Conservation (phyloP, 495 filamentous ascomycete genomes). For the Penicillium argentinense region DNA sequence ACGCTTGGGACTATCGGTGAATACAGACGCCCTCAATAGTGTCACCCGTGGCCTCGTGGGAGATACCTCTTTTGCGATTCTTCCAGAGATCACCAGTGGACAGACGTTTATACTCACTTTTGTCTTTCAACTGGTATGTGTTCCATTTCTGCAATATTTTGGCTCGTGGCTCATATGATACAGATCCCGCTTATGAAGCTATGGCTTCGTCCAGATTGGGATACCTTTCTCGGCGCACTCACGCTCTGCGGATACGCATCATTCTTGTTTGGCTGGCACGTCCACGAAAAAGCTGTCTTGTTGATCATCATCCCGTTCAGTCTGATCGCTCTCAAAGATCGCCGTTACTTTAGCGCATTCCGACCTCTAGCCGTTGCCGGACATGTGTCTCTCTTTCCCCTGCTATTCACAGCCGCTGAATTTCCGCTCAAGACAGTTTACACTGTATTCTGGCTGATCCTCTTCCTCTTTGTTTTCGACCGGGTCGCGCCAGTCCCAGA, state of each 20-base stretch:
- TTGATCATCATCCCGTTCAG: conserved; percentile 95
- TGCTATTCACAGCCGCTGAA: conserved; percentile 88
- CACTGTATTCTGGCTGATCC: conserved; percentile 85
- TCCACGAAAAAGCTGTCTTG: conserved; percentile 96
- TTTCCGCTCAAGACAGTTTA: conserved; percentile 89
- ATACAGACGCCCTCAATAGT: conserved; percentile 73
- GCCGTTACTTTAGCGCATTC: conserved; percentile 89
- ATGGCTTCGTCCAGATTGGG: conserved; percentile 77
- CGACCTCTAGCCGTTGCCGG: conserved; percentile 88
- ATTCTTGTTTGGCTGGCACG: conserved; percentile 98
- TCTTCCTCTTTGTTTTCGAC: conserved; percentile 86
- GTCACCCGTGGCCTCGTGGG: conserved; percentile 91
- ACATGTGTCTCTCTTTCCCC: conserved; percentile 91
- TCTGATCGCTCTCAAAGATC: conserved; percentile 87
- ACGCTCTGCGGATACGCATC: conserved; percentile 96
- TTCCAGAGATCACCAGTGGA: conserved; percentile 79
- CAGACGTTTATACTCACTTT: conserved; percentile 82
- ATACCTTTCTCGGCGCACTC: conserved; percentile 82
- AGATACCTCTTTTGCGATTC: conserved; percentile 91
- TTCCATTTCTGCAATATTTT: background rate
- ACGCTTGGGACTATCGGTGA: conserved; percentile 68
- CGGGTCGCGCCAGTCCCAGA: conserved; percentile 77
- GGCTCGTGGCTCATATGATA: background rate
- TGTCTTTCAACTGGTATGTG: conserved; percentile 70
- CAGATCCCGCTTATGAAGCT: conserved; percentile 77